phyloP scores from a whole-genome alignment of 768 basidiomycete genomes.

The Tulasnella sp. region DNA sequence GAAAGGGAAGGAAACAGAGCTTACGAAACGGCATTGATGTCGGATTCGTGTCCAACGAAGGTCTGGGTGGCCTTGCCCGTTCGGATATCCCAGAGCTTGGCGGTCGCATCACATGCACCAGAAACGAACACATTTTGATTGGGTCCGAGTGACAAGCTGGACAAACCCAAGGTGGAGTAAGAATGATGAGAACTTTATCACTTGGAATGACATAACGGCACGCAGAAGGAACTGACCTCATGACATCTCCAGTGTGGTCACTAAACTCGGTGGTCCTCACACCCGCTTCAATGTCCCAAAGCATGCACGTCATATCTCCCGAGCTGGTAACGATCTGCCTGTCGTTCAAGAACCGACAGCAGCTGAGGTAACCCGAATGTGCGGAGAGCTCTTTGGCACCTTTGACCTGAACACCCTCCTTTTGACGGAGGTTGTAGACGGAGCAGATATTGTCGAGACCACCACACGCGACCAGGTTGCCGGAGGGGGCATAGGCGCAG shows the following conservation, averaged over 20 bases:
- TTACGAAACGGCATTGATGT: constrained; percentile 98
- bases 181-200: too few species aligned
- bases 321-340: constrained; percentile 96
- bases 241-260: constrained; percentile 98
- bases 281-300: constrained; percentile 98
- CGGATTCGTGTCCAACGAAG: constrained; percentile 96
- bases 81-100: constrained; percentile 98
- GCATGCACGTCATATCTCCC: constrained; percentile 99
- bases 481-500: constrained; percentile 94
- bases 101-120: constrained; percentile 95
- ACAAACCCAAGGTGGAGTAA: neutral
- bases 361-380: constrained; percentile 95
- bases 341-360: constrained; percentile 98
- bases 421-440: constrained; percentile 88
- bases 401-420: constrained; percentile 50
- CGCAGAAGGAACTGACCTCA: constrained; percentile 65
- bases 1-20: constrained; percentile 28
- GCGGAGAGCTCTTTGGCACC: constrained; percentile 92
- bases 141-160: constrained; percentile 85
- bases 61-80: constrained; percentile 97
- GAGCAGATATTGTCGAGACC: constrained; percentile 99
- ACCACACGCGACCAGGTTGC: constrained; percentile 96
- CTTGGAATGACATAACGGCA: too few species aligned
- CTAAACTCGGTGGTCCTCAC: constrained; percentile 95
- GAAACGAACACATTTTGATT: constrained; percentile 95